Conservation (phyloP, 805 yeast genomes). For the Clavispora fructus region DNA sequence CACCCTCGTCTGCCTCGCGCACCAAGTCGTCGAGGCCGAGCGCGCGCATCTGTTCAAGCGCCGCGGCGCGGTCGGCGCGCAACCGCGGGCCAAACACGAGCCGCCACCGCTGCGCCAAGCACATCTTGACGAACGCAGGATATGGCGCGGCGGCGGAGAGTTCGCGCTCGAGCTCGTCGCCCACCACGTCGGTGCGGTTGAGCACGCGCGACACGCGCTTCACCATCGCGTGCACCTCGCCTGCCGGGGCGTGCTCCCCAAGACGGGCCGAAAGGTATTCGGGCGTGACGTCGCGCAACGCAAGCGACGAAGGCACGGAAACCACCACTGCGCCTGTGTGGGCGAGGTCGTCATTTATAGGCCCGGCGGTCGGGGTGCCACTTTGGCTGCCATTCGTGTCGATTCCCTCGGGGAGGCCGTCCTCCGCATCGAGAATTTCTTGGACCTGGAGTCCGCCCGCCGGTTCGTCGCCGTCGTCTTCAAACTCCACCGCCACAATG, state of each 20-base stretch:
- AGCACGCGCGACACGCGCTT: neutral
- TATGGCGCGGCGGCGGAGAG: constrained; percentile 1
- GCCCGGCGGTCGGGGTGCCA: neutral
- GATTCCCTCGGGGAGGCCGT: neutral
- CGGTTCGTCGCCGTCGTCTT: constrained; percentile 14
- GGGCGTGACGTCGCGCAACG: neutral
- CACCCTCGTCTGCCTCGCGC: neutral
- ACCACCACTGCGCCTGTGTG: neutral
- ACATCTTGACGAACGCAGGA: constrained; percentile 41
- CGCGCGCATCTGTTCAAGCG: constrained; percentile 40
- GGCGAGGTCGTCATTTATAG: neutral
- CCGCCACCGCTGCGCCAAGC: constrained; percentile 47
- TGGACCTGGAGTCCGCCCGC: neutral
- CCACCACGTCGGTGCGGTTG: constrained; percentile 2
- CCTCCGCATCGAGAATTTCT: neutral
- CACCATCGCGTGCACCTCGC: neutral
- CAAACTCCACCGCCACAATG: constrained; percentile 23
- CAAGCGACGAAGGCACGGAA: neutral
- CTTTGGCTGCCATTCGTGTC: neutral
- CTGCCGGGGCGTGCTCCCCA: neutral
- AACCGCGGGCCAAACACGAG: constrained; percentile 53
- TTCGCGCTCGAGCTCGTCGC: constrained; percentile 3
- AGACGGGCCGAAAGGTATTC: neutral
- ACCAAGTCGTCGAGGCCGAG: constrained; percentile 27
- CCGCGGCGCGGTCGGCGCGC: constrained; percentile 27